These are phyloP conservation scores for Backusella australiensis DNA, from an alignment of 192 early-diverging fungal species.

Conservation along the genomic window DNA sequence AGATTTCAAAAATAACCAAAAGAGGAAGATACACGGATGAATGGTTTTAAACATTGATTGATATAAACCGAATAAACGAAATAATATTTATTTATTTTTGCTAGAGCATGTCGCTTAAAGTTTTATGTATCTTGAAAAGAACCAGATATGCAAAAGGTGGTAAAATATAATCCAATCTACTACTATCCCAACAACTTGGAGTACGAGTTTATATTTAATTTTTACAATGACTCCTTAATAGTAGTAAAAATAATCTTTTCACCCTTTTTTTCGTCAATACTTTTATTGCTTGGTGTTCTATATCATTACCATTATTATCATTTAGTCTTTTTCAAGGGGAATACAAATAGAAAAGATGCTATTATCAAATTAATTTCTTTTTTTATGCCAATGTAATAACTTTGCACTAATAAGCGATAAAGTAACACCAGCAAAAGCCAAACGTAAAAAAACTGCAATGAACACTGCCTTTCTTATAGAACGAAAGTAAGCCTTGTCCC, in stretches of 20 bases:
- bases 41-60: background rate
- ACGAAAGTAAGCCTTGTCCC: conserved; percentile 12
- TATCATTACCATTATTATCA: background rate
- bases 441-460: conserved; percentile 13
- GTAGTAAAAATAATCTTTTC: background rate
- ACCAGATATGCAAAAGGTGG: background rate
- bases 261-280: too few relatives aligned
- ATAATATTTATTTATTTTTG: background rate
- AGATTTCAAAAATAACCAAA: background rate
- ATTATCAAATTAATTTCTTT: background rate
- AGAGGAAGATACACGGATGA: background rate
- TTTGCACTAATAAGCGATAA: background rate
- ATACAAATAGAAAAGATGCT: background rate
- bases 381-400: background rate
- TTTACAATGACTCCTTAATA: background rate
- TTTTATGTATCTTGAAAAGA: background rate
- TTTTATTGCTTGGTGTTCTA: too few relatives aligned
- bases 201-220: background rate
- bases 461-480: conserved; percentile 16
- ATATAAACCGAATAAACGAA: background rate
- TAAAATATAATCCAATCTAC: background rate
- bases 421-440: background rate
- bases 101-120: background rate
- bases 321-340: background rate
- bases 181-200: background rate